Base-by-base conservation (phyloP, 2,329 filamentous ascomycete species). In the Fusarium albidum region DNA sequence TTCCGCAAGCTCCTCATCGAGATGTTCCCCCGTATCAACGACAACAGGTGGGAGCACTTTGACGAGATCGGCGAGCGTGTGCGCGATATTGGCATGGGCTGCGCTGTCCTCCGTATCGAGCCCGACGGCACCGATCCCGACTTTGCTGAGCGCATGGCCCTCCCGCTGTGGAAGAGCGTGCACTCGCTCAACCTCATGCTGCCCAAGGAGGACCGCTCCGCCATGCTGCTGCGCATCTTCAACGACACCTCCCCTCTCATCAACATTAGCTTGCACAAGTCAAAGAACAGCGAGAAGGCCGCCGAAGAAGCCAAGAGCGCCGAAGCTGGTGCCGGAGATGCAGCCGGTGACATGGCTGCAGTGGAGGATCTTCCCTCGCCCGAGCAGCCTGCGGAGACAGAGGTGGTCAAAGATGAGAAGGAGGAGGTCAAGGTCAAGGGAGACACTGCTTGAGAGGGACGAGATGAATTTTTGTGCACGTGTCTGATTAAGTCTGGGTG, bases 101-200 rank as follows among this genome's bases (percentile, higher is more conserved):
- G 95, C 78, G 96, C 91, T 71, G 90, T 99, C 35, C 80, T 99
- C 14, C 84, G 91, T 42, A 82, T 98, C 37, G 90, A 95, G 77
- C 87, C 91, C 21, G 88, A 86, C 49, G 87, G 85, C 32, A 78
- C 73, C n/a, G 79, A 84, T 52, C 73, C 77, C 9, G 79, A 82
- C 38, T 88, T 87, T 57, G 73, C 76, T 18, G 94, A 98, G 77
- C 81, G 85, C 21, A 92, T 97, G 85, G 90, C 94, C 2, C 82
- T 99, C 14, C 95, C 95, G 4, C 79, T 99, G 25, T 99, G 95
- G 95, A 89, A 96, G 75, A 96, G 92, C 71, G 84, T 96, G 56
- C 88, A 93, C 65, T 94, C 90, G 15, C 81, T 98, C 53, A 99
- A 99, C 73, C 84, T 99, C 47, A 99, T 99, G 95, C 81, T 99